A percentile compares a stretch with the other conserved stretches of the same genome.
phyloP scores from a whole-genome alignment of 2,329 filamentous ascomycete species.

The Pseudogymnoascus sp. region DNA sequence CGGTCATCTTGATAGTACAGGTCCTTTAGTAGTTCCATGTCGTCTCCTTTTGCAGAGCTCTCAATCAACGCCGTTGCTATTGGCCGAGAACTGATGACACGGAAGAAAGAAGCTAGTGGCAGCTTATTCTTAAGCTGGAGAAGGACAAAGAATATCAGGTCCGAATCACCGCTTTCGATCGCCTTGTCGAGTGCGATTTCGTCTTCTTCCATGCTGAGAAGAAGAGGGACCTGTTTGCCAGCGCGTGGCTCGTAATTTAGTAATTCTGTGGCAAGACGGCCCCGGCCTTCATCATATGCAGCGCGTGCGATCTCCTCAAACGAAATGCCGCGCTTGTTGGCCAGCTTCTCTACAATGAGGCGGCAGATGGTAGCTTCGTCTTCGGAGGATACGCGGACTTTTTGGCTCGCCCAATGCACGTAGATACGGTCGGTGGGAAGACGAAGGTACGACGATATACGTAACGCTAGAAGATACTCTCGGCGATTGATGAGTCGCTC shows the following conservation, averaged over 20 bases:
- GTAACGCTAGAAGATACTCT: slow-evolving; percentile 84
- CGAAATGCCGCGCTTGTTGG: slow-evolving; percentile 85
- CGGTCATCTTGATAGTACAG: slow-evolving; percentile 97
- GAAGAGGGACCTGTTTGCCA: slow-evolving; percentile 89
- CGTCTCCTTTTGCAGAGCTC: slow-evolving; percentile 68
- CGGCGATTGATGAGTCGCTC: slow-evolving; percentile 79
- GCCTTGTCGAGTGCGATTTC: slow-evolving; percentile 93
- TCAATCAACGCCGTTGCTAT: slow-evolving; percentile 87
- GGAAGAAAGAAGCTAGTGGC: slow-evolving; percentile 85
- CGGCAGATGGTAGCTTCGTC: slow-evolving; percentile 84
- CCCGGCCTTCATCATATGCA: slow-evolving; percentile 88
- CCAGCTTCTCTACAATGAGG: slow-evolving; percentile 77
- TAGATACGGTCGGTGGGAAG: slow-evolving; percentile 86
- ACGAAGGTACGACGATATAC: slow-evolving; percentile 79
- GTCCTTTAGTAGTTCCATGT: slow-evolving; percentile 80
- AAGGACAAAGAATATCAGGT: slow-evolving; percentile 84
- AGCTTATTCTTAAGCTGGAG: slow-evolving; percentile 84
- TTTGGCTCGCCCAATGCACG: slow-evolving; percentile 93
- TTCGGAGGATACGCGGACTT: slow-evolving; percentile 76
- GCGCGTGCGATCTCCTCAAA: slow-evolving; percentile 91
- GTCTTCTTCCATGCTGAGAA: slow-evolving; percentile 93
- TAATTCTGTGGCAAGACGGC: slow-evolving; percentile 80
- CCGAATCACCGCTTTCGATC: slow-evolving; percentile 89
- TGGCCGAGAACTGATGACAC: slow-evolving; percentile 77
- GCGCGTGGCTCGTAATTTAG: slow-evolving; percentile 91